phyloP scores from a whole-genome alignment of 805 yeast species.

The Starmera pachycereana region DNA sequence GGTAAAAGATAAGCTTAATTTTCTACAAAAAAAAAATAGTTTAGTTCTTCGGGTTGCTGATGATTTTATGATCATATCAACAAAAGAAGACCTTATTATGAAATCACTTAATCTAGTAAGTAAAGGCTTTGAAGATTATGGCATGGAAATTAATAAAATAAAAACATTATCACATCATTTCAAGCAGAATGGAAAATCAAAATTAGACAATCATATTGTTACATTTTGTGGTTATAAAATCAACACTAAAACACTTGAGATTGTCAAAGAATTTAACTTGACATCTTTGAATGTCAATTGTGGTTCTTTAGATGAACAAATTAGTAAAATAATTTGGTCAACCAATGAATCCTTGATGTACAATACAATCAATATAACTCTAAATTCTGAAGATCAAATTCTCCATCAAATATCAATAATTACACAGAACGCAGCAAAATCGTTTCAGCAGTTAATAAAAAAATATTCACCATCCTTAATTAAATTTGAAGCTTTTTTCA shows the following conservation, averaged over 20 bases:
- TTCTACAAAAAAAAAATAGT: conserved; percentile 17
- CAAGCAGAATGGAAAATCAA: conserved; percentile 2
- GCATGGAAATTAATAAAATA: conserved; percentile 22
- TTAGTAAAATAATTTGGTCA: conserved; percentile 13
- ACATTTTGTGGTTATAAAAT: conserved; percentile 35
- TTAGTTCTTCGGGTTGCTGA: conserved; percentile 64
- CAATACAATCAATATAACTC: conserved; percentile 14
- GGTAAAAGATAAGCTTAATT: conserved; percentile 25
- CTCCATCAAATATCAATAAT: conserved; percentile 12
- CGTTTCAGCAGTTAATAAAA: neutral
- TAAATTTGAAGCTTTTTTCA: conserved; percentile 3
- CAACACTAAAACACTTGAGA: conserved; percentile 21
- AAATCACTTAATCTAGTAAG: conserved; percentile 20
- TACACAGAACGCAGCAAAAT: neutral
- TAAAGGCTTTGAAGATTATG: conserved; percentile 27
- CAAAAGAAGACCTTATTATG: conserved; percentile 23
- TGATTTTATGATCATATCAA: conserved; percentile 69
- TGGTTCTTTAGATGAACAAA: conserved; percentile 10
- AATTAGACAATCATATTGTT: conserved; percentile 6
- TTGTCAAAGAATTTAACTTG: conserved; percentile 23
- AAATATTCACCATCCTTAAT: neutral
- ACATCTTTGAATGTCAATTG: conserved; percentile 9
- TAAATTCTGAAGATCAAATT: conserved; percentile 6
- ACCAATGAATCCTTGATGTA: conserved; percentile 23
- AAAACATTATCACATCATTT: conserved; percentile 27